A percentile compares a stretch with the other conserved stretches of the same genome.
Conservation (phyloP, 345 rosid genomes). For the Dipteronia dyeriana region DNA sequence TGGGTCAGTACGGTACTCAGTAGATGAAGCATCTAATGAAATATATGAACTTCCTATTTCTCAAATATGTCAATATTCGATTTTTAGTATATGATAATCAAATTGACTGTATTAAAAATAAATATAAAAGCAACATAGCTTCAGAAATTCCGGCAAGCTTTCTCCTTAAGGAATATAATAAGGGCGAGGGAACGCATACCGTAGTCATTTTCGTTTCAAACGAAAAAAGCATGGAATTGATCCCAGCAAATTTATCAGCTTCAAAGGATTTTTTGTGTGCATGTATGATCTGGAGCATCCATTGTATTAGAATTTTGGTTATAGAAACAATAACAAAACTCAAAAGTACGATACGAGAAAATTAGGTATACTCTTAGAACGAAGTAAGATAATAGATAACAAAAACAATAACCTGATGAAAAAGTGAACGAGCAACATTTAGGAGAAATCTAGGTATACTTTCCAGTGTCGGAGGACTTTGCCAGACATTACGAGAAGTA, state of each 20-base stretch:
- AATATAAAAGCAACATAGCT: not conserved
- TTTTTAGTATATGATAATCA: not conserved
- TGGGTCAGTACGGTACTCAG: not conserved
- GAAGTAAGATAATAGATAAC: not conserved
- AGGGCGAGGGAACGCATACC: conserved; percentile 40
- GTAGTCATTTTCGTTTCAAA: conserved; percentile 32
- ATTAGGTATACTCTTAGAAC: not conserved
- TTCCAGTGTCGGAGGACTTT: conserved; percentile 38
- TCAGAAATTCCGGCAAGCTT: not conserved
- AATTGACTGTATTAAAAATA: not conserved
- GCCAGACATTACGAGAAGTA: conserved; percentile 63
- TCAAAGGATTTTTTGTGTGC: conserved; percentile 68
- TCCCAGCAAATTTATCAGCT: conserved; percentile 51
- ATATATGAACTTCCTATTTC: not conserved
- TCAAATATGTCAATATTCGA: not conserved
- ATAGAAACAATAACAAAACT: not conserved
- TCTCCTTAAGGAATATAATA: not conserved
- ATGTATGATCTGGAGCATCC: conserved; percentile 61
- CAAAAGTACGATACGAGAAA: not conserved
- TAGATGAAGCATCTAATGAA: conserved; percentile 1
- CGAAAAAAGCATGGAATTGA: conserved; percentile 52
- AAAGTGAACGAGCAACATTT: conserved; percentile 55
- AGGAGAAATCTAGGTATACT: conserved; percentile 46
- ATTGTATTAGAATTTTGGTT: conserved; percentile 16
- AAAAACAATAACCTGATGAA: conserved; percentile 59